A percentile compares a stretch with the other conserved stretches of the same genome.
Conservation (phyloP, 2,329 filamentous ascomycete species). For the Catunica adiposa region DNA sequence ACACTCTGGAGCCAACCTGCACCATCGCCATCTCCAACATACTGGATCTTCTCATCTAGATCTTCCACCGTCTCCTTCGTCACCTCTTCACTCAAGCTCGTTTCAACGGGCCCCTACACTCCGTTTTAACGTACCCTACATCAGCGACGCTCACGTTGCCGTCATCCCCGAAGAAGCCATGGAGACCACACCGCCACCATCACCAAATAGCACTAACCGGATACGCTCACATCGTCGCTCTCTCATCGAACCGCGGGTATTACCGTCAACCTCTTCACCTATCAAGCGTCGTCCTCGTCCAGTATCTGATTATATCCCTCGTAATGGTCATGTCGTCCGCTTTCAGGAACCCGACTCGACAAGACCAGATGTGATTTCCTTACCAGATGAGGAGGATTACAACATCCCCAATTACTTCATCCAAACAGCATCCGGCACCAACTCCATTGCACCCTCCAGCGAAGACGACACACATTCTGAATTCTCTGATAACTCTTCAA, state of each 20-base stretch:
- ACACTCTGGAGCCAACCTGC: slow-evolving; percentile 41
- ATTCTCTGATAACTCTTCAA: slow-evolving; percentile 30
- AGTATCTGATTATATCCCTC: slow-evolving; percentile 25
- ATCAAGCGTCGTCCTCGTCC: slow-evolving; percentile 19
- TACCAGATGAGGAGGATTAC: slow-evolving; percentile 11
- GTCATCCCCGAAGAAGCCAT: slow-evolving; percentile 12
- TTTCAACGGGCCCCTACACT: slow-evolving; percentile 10
- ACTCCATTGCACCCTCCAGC: slow-evolving; percentile 21
- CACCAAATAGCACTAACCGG: not conserved
- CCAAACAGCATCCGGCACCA: slow-evolving; percentile 4
- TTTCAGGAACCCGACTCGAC: slow-evolving; percentile 23
- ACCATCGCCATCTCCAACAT: slow-evolving; percentile 37
- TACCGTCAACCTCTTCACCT: not conserved
- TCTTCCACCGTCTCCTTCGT: slow-evolving; percentile 17
- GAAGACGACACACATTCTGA: slow-evolving; percentile 31
- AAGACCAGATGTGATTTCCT: slow-evolving; percentile 5
- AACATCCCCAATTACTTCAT: slow-evolving; percentile 11
- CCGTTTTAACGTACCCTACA: slow-evolving; percentile 11
- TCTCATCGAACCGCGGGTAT: not conserved
- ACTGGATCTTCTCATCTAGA: slow-evolving; percentile 19
- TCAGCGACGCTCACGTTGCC: slow-evolving; percentile 7
- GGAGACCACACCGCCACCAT: not conserved
- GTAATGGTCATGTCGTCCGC: slow-evolving; percentile 29
- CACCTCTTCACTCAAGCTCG: not conserved
- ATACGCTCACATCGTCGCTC: slow-evolving; percentile 6